Base-by-base conservation (phyloP, 768 basidiomycete species). In the Boletus patriciae region DNA sequence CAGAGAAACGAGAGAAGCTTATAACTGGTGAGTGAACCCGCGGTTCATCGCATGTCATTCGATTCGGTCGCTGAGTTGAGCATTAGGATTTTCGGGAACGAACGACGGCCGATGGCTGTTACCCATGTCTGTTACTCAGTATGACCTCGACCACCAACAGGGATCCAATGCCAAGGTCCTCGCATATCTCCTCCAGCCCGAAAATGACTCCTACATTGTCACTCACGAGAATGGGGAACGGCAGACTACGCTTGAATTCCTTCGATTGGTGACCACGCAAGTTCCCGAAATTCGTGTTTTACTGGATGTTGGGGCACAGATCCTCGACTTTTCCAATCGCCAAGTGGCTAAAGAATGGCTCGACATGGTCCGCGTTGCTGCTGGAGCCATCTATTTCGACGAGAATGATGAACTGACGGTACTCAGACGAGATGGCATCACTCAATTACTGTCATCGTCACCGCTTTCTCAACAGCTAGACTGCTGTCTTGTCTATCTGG, bases 291-390 rank as follows among this genome's bases (percentile, higher is more conserved):
- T 82, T 15, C 70, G 72, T 36, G 78, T 83, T 15, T 62, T 83
- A 23, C 64, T 83, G 4, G 82, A 84, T 50, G 79, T 83, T 10
- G 83, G 82, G 0, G 80, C 82, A 0, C 82, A 83, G 60, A 77
- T 83, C 52, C 70, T 83, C 4, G 81, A 83, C 40, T 58, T 78
- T 31, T 63, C 67, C 18, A 83, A 81, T 49, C 23, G 51, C 1
- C 62, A 79, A 23, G 48, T 83, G 3, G 78, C 72, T 2, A 29
- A 52, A 18, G 44, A 59, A 6, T 84, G 82, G 83, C 70, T 83
- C 4, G 21, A 46, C 15, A 52, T 62, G 29, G 50, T 46, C 27
- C 16, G 13, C 0, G 48, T 54, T 18, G 46, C 51, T 4, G 34
- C 31, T 40, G 70, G 62, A 0, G 73, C 70, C 1, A 50, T 72